Conservation (phyloP, 2,329 filamentous ascomycete genomes). For the Sarocladium kiliense region DNA sequence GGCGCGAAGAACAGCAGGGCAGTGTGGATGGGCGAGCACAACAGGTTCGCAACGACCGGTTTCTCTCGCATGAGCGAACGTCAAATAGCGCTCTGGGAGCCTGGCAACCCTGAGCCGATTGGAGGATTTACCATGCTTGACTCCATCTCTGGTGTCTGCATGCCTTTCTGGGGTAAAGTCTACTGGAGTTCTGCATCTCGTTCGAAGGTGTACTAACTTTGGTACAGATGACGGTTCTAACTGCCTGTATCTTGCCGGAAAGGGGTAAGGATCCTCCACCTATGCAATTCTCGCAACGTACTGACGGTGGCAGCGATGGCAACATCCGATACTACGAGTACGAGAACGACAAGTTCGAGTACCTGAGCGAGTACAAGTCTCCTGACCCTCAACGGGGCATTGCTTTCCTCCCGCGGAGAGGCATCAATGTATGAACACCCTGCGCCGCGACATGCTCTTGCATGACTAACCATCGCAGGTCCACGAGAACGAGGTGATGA, state of each 20-base stretch:
- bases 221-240: conserved; percentile 76
- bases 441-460: conserved; percentile 2
- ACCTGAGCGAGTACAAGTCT: conserved; percentile 96
- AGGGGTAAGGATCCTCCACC: conserved; percentile 66
- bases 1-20: conserved; percentile 97
- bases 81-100: conserved; percentile 93
- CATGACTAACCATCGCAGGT: conserved; percentile 41
- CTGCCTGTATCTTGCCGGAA: conserved; percentile 92
- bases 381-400: conserved; percentile 88
- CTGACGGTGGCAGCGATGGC: conserved; percentile 61
- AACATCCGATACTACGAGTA: conserved; percentile 99
- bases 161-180: conserved; percentile 88
- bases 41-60: conserved; percentile 90
- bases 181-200: neutral
- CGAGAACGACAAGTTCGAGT: conserved; percentile 98
- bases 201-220: conserved; percentile 16
- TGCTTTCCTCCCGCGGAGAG: conserved; percentile 90
- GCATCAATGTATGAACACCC: conserved; percentile 66
- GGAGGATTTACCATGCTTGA: conserved; percentile 88
- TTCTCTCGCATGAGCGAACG: conserved; percentile 99
- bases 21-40: conserved; percentile 96
- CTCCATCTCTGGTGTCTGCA: conserved; percentile 95
- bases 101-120: conserved; percentile 78
- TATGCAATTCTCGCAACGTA: neutral
- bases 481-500: conserved; percentile 94